These are phyloP conservation scores for Colletotrichum cereale DNA, from an alignment of 2,329 filamentous ascomycete species.

Conservation along the genomic window DNA sequence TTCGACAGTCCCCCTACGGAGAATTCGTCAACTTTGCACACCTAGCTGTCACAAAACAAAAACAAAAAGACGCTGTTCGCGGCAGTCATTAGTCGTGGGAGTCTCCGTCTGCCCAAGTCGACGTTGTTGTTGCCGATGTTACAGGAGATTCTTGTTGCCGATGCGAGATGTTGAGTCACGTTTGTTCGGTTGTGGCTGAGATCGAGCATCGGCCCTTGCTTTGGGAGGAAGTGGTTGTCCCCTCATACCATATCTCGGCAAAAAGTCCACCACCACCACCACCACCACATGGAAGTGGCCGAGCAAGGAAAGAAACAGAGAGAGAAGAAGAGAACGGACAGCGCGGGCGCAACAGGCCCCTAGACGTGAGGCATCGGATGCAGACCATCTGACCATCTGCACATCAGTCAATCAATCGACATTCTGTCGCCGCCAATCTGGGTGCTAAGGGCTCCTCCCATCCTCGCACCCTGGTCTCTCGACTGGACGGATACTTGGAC, in stretches of 20 bases:
- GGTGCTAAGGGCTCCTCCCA: conserved; percentile 24
- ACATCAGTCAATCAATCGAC: conserved; percentile 33
- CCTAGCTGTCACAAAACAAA: background rate
- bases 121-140: background rate
- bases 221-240: background rate
- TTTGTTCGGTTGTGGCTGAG: background rate
- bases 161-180: conserved; percentile 1
- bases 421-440: conserved; percentile 35
- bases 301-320: background rate
- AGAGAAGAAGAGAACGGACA: conserved; percentile 1
- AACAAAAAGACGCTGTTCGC: background rate
- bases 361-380: conserved; percentile 15
- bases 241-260: conserved; percentile 9
- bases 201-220: background rate
- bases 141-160: background rate
- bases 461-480: conserved; percentile 23
- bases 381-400: conserved; percentile 35
- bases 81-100: background rate
- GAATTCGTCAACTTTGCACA: background rate
- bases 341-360: background rate
- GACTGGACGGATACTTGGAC: conserved; percentile 35
- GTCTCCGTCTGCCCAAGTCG: background rate
- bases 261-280: background rate
- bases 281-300: background rate
- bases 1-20: background rate